These are phyloP conservation scores for Sphaceloma murrayae DNA, from an alignment of 2,329 filamentous ascomycete species.

Conservation along the genomic window DNA sequence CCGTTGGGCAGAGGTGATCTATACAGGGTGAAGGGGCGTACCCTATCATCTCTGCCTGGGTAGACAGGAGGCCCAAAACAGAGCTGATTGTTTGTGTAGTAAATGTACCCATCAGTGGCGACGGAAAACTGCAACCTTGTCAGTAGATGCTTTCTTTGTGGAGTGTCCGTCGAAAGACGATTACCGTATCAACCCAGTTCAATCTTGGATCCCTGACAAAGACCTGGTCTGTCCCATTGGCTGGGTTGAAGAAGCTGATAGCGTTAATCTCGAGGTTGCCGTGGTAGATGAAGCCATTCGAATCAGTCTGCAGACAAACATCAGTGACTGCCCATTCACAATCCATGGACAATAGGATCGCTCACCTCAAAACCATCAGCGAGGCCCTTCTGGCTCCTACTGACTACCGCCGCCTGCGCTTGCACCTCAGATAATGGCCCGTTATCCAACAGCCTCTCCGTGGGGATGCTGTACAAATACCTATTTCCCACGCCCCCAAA, in stretches of 20 bases:
- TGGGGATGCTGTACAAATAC: constrained; percentile 39
- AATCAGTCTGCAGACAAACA: no score
- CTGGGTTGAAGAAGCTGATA: constrained; percentile 39
- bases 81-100: constrained; percentile 47
- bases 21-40: constrained; percentile 37
- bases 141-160: no score
- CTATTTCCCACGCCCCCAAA: constrained; percentile 38
- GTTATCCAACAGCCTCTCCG: constrained; percentile 34
- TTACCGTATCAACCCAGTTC: constrained; percentile 42
- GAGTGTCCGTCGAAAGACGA: no score
- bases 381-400: constrained; percentile 40
- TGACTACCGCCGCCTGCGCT: constrained; percentile 36
- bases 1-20: constrained; percentile 34
- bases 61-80: constrained; percentile 30
- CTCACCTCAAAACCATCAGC: constrained; percentile 47
- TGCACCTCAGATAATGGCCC: constrained; percentile 34
- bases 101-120: constrained; percentile 41
- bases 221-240: constrained; percentile 34
- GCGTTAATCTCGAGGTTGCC: constrained; percentile 44
- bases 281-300: constrained; percentile 41
- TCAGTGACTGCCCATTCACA: no score
- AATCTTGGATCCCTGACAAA: constrained; percentile 41
- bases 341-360: no score
- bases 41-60: constrained; percentile 35
- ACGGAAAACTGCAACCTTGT: constrained; percentile 27